These are phyloP conservation scores for Entomortierella lignicola DNA, from an alignment of 192 early-diverging fungal species.

Conservation along the genomic window DNA sequence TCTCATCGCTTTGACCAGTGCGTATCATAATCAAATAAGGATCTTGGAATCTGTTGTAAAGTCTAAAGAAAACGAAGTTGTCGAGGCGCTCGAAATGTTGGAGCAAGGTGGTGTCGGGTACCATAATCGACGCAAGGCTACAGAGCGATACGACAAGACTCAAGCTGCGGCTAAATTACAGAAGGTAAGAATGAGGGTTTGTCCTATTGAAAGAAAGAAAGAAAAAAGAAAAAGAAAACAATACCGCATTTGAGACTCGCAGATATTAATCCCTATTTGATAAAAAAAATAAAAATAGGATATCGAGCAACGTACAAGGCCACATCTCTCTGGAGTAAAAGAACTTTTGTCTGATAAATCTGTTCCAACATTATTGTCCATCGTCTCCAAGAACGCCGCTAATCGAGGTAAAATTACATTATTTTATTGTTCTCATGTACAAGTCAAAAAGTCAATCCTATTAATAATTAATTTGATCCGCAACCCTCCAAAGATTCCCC, in stretches of 20 bases:
- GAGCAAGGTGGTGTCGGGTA: conserved; percentile 33
- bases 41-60: conserved; percentile 22
- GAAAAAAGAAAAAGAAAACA: background rate
- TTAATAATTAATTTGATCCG: conserved; percentile 4
- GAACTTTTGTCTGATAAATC: conserved; percentile 39
- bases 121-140: conserved; percentile 29
- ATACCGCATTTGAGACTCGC: background rate
- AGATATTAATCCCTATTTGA: too few relatives aligned
- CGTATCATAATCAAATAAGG: conserved; percentile 26
- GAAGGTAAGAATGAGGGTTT: conserved; percentile 7
- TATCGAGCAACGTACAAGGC: conserved; percentile 12
- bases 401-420: conserved; percentile 4
- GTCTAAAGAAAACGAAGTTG: conserved; percentile 42
- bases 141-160: conserved; percentile 26
- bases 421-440: background rate
- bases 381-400: conserved; percentile 27
- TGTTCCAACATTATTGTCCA: conserved; percentile 7
- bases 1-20: conserved; percentile 31
- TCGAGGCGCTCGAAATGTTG: conserved; percentile 43
- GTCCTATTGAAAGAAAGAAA: too few relatives aligned
- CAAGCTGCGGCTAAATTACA: conserved; percentile 25
- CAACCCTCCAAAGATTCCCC: background rate
- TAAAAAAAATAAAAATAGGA: conserved; percentile 2
- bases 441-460: background rate
- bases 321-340: conserved; percentile 15